Base-by-base conservation (phyloP, 139 green algal species). In the Yamagishiella unicocca region DNA sequence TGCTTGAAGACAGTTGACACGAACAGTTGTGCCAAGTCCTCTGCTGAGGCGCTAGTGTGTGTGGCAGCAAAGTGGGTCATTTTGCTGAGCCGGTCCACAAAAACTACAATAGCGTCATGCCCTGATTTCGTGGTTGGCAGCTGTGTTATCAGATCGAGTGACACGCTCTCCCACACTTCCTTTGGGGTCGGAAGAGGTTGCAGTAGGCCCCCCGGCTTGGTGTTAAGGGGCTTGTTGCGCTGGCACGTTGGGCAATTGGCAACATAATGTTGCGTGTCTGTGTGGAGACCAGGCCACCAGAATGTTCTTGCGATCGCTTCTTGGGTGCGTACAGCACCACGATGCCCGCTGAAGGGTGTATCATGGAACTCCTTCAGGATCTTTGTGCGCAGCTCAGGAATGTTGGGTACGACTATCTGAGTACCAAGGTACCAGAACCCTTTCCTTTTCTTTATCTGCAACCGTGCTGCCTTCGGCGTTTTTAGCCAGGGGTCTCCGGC, bases 21-120 rank as follows among this genome's bases (percentile, higher is more conserved):
- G 71, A 89, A 93, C 2, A 94, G 71, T 0, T 83, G 37, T n/a
- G 88, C 90, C 31, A 89, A n/a, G 9, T 88, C 68, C 4, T 31
- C n/a, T n/a, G 85, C 54, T 19, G 29, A 24, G 1, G 27, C 8
- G 4, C 0, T 17, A 2, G n/a, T 14, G 29, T 12, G n/a, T 25
- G 72, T 81, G 0, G 88, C 45, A 7, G 75, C 38, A n/a, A 92
- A 38, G n/a, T 87, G 83, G 4, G 78, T 50, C 89, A 92, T 92
- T 37, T 94, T 92, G 21, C 82, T 89, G 0, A 94, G 80, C 0
- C 85, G 75, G 82, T 94, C 91, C 21, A 94, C 91, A 27, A 91
- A 80, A 0, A 91, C 89, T 8, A 90, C 21, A 24, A 94, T 91
- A 9, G 89, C 35, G n/a, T 87, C 72, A 37, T 89, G 43, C 22